Evolutionary conservation across 129 eudicot species (phyloP).

Genomic region (Artemisia argyi): DNA sequence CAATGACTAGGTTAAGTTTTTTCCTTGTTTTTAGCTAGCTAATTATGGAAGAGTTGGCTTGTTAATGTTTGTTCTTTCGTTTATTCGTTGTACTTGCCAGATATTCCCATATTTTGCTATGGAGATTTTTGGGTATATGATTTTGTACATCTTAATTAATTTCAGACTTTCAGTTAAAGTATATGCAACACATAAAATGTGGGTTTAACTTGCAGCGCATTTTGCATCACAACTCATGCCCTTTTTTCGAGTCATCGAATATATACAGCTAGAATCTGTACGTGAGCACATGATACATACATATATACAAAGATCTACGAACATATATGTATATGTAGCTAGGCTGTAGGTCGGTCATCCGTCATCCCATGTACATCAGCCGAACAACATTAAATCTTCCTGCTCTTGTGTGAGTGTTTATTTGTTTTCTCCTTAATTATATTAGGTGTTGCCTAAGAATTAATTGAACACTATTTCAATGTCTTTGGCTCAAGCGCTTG

Average conservation of each 20-base stretch:
- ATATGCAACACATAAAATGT: not conserved
- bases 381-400: too few species aligned
- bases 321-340: not conserved
- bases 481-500: too few species aligned
- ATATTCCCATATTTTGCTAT: slow-evolving; percentile 28
- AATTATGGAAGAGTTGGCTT: slow-evolving; percentile 28
- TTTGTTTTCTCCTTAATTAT: too few species aligned
- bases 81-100: slow-evolving; percentile 41
- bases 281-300: not conserved
- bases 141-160: slow-evolving; percentile 26
- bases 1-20: slow-evolving; percentile 30
- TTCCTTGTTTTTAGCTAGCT: slow-evolving; percentile 20
- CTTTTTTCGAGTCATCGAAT: not conserved
- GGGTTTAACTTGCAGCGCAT: not conserved
- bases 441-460: not conserved
- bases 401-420: too few species aligned
- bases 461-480: not conserved
- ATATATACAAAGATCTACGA: not conserved
- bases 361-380: too few species aligned
- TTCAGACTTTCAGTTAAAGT: not conserved
- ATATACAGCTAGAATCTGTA: not conserved
- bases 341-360: too few species aligned
- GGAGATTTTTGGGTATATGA: slow-evolving; percentile 36
- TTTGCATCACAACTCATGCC: not conserved
- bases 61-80: slow-evolving; percentile 35